Evolutionary conservation across 108 stramenopile genomes (phyloP).

Genomic region (Seminavis robusta): DNA sequence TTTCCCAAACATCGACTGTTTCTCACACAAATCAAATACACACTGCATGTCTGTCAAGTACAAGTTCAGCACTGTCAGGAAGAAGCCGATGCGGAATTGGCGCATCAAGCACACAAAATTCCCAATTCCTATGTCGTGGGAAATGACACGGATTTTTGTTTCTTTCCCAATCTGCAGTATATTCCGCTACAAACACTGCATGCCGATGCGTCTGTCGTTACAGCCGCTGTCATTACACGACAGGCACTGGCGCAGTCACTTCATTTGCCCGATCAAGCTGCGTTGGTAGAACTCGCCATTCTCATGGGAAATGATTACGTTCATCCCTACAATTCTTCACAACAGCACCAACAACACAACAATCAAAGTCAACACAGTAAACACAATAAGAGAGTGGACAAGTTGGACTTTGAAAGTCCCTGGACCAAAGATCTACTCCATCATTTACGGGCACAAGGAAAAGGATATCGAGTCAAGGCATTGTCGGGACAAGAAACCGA

Average conservation of each 20-base stretch:
- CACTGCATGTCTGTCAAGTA: constrained; percentile 1
- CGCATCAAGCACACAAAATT: not conserved
- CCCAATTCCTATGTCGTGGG: constrained; percentile 17
- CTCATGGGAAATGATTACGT: constrained; percentile 55
- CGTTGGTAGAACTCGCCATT: constrained; percentile 50
- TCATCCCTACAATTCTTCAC: not conserved
- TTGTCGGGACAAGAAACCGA: constrained; percentile 1
- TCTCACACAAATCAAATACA: constrained; percentile 15
- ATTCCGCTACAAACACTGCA: constrained; percentile 23
- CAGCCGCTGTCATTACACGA: constrained; percentile 8
- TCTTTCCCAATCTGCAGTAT: constrained; percentile 44
- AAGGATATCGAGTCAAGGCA: constrained; percentile 5
- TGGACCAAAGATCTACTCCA: not conserved
- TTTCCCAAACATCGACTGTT: constrained; percentile 36
- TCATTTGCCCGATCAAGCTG: constrained; percentile 28
- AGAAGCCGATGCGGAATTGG: constrained; percentile 49
- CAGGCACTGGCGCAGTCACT: constrained; percentile 25
- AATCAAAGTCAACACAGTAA: not conserved
- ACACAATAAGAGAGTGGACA: too few relatives aligned
- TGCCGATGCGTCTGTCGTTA: not conserved
- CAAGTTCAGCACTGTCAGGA: constrained; percentile 29
- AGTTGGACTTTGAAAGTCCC: not conserved
- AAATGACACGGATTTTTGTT: constrained; percentile 51
- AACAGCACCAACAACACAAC: not conserved
- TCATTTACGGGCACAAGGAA: not conserved